Base-by-base conservation (phyloP, 116 monocot species). In the Trichopus zeylanicus region DNA sequence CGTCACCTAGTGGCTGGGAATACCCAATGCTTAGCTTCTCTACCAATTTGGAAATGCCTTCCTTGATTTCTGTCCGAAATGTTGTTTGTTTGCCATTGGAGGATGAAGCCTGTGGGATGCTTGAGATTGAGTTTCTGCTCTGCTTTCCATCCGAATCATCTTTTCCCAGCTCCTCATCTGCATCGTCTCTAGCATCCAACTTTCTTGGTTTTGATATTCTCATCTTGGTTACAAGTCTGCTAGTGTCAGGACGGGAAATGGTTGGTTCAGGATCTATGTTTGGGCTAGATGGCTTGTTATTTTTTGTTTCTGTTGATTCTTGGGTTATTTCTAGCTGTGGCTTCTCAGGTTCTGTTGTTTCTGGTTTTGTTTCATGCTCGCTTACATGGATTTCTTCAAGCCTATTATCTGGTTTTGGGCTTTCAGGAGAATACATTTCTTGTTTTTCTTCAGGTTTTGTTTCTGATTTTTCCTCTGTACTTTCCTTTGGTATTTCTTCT, bases 41-140 rank as follows among this genome's bases (percentile, higher is more conserved):
- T 21, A 68, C 61, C 31, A 84, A 38, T 28, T 65, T 81, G 19
- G 76, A 71, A 20, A 92, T 65, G 10, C 75, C 81, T 1, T 81
- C 81, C 48, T 74, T 76, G 38, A 84, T 76, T 26, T 76, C 79
- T 54, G 74, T 66, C 31, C 74, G 76, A 57, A 76, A 68, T 35
- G 32, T 24, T 16, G 65, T 26, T 64, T 37, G 55, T 6, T 57
- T 55, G 2, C 38, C 67, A 46, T 27, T 21, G 2, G 20, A 24
- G 20, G 64, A 30, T 13, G 67, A 67, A 53, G 29, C 25, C 5
- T 39, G n/a, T 29, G 76, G 57, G 28, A 57, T 33, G n/a, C 74
- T 53, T 0, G 81, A 65, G 56, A 72, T 70, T 26, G 61, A 32
- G 25, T 76, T 70, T 29, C 58, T 91, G 37, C 65, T 68, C 26